A percentile compares a stretch with the other conserved stretches of the same genome.
phyloP scores from a whole-genome alignment of 768 basidiomycete species.

The Phanerodontia chrysosporium region DNA sequence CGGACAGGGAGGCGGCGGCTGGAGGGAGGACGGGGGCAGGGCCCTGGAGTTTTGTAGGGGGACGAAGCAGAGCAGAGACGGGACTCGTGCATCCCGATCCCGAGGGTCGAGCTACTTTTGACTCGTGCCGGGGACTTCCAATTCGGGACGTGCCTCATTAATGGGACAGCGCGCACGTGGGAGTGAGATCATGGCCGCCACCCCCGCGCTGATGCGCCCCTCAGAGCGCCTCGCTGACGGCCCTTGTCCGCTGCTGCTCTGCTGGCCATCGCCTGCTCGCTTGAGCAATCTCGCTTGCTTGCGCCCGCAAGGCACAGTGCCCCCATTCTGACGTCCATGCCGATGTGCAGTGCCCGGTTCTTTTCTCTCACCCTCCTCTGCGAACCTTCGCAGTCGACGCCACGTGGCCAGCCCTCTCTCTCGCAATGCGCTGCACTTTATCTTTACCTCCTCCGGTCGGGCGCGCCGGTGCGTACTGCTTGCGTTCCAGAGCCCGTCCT shows the following conservation, averaged over 20 bases:
- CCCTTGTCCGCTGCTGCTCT: too few relatives aligned
- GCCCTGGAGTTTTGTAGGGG: background rate
- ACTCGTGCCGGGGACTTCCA: constrained; percentile 4
- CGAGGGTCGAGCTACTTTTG: constrained; percentile 10
- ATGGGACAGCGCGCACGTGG: background rate
- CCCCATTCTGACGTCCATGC: background rate
- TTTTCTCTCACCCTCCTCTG: background rate
- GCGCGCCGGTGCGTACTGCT: background rate
- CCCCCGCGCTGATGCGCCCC: constrained; percentile 1
- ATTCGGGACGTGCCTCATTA: constrained; percentile 2
- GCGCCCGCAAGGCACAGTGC: background rate
- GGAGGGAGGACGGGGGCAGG: background rate
- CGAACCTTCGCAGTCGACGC: background rate
- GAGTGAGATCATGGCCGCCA: background rate
- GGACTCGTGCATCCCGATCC: constrained; percentile 8
- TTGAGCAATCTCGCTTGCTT: background rate
- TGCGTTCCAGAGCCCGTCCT: too few relatives aligned
- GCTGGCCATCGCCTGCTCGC: too few relatives aligned
- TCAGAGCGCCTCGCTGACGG: too few relatives aligned
- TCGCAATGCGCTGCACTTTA: background rate
- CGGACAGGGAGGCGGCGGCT: background rate
- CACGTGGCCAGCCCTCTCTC: too few relatives aligned
- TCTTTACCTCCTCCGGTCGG: background rate
- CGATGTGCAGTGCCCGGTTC: background rate
- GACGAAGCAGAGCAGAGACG: background rate